Evolutionary conservation across 1,139 yeast genomes (phyloP).

Genomic region (Hemisphaericaspora subhashii): DNA sequence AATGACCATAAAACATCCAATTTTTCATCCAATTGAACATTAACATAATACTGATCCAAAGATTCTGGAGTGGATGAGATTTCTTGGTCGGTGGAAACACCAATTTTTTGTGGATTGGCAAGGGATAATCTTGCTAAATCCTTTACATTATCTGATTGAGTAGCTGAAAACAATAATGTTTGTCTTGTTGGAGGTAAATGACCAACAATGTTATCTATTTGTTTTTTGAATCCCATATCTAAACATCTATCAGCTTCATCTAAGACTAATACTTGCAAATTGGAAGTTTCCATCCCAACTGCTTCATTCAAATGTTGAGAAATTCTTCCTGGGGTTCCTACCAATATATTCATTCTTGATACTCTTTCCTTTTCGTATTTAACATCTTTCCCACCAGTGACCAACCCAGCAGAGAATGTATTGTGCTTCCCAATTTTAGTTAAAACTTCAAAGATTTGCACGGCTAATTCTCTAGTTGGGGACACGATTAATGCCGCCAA

Average conservation of each 20-base stretch:
- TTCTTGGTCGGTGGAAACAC: conserved; percentile 53
- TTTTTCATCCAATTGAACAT: conserved; percentile 73
- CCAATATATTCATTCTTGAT: conserved; percentile 77
- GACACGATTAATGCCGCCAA: conserved; percentile 89
- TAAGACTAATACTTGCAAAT: conserved; percentile 77
- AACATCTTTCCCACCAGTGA: conserved; percentile 96
- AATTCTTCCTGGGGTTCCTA: conserved; percentile 95
- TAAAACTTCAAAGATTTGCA: conserved; percentile 89
- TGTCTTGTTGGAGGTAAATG: conserved; percentile 87
- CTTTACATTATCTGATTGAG: conserved; percentile 84
- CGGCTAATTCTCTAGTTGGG: conserved; percentile 93
- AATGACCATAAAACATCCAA: conserved; percentile 87
- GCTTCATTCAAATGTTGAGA: conserved; percentile 95
- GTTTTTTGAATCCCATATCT: conserved; percentile 94
- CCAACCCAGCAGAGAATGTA: conserved; percentile 87
- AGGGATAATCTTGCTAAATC: conserved; percentile 89
- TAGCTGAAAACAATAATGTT: conserved; percentile 87
- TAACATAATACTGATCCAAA: conserved; percentile 79
- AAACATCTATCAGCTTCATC: conserved; percentile 97
- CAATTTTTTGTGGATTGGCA: conserved; percentile 73
- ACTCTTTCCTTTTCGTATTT: conserved; percentile 85
- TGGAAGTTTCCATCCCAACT: conserved; percentile 76
- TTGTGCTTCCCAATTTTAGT: conserved; percentile 80
- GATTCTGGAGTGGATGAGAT: conserved; percentile 75
- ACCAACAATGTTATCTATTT: conserved; percentile 79